Percentiles rank a stretch among this genome's conserved stretches.
Conservation (phyloP, 208 protist genomes). For the Leishmania amazonensis region DNA sequence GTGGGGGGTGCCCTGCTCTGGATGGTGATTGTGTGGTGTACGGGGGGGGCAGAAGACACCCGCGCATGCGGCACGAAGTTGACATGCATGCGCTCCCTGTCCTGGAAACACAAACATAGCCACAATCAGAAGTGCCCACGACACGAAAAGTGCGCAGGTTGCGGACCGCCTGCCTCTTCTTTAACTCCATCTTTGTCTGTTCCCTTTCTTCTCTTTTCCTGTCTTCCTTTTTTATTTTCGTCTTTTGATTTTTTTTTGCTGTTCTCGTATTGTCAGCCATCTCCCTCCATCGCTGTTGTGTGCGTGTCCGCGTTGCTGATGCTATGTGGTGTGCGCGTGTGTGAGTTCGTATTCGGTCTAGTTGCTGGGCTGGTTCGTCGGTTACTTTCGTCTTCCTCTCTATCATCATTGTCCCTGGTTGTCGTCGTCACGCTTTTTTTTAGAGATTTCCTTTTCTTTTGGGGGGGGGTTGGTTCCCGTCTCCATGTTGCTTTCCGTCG, state of each 20-base stretch:
- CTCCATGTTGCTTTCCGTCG: background rate
- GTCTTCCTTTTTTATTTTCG: background rate
- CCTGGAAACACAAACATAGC: background rate
- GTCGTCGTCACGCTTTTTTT: background rate
- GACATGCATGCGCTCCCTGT: background rate
- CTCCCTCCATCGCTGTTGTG: background rate
- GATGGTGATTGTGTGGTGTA: background rate
- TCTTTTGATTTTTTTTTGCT: conserved; percentile 4
- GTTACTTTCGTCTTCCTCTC: background rate
- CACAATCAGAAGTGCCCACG: background rate
- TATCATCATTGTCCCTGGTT: conserved; percentile 4
- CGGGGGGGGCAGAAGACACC: background rate
- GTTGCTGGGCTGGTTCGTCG: background rate
- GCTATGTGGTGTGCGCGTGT: background rate
- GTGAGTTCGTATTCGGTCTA: background rate
- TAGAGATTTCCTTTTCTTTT: background rate
- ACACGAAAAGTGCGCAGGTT: background rate
- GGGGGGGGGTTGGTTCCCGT: background rate
- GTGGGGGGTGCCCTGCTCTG: background rate
- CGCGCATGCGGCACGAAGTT: background rate
- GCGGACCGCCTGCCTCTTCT: background rate
- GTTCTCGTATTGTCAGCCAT: background rate
- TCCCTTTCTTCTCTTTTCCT: background rate
- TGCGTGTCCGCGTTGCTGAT: background rate
- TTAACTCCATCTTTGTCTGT: conserved; percentile 16